Conservation (phyloP, 495 filamentous ascomycete genomes). For the Niebla homalea region DNA sequence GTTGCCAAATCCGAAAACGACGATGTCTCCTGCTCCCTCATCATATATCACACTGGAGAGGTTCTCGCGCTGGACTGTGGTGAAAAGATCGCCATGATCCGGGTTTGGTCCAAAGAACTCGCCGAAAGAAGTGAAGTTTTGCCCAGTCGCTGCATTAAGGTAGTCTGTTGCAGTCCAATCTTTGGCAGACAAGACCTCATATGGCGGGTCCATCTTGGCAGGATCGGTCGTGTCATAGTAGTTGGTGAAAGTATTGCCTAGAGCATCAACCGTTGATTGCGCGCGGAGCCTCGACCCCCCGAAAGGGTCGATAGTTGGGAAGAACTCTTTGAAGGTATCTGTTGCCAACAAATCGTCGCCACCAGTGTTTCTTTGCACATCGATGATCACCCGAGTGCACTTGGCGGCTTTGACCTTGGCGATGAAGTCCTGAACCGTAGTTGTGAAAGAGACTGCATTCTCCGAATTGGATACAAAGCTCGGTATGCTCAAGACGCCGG, state of each 20-base stretch:
- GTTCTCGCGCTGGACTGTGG: slow-evolving; percentile 34
- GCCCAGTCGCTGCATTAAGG: slow-evolving; percentile 30
- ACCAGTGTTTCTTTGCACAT: slow-evolving; percentile 37
- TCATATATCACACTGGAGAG: slow-evolving; percentile 35
- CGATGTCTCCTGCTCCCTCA: slow-evolving; percentile 19
- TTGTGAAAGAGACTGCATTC: slow-evolving; percentile 23
- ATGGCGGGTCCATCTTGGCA: slow-evolving; percentile 10
- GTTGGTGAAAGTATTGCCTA: slow-evolving; percentile 29
- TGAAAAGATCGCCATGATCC: slow-evolving; percentile 32
- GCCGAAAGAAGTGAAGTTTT: slow-evolving; percentile 38
- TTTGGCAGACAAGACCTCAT: slow-evolving; percentile 16
- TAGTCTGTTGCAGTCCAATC: slow-evolving; percentile 31
- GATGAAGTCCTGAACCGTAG: slow-evolving; percentile 31
- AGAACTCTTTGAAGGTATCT: slow-evolving; percentile 38
- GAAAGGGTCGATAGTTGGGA: slow-evolving; percentile 32
- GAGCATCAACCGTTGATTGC: slow-evolving; percentile 25
- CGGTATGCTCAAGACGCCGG: slow-evolving; percentile 37
- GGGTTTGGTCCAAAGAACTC: slow-evolving; percentile 37
- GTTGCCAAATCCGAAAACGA: slow-evolving; percentile 25
- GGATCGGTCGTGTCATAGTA: slow-evolving; percentile 18
- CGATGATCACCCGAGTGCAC: slow-evolving; percentile 35
- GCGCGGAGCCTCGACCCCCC: slow-evolving; percentile 32
- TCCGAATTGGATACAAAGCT: slow-evolving; percentile 28
- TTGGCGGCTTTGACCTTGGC: slow-evolving; percentile 20
- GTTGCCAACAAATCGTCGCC: slow-evolving; percentile 28